phyloP scores from a whole-genome alignment of 306 rosid species.

The Mucuna pruriens region DNA sequence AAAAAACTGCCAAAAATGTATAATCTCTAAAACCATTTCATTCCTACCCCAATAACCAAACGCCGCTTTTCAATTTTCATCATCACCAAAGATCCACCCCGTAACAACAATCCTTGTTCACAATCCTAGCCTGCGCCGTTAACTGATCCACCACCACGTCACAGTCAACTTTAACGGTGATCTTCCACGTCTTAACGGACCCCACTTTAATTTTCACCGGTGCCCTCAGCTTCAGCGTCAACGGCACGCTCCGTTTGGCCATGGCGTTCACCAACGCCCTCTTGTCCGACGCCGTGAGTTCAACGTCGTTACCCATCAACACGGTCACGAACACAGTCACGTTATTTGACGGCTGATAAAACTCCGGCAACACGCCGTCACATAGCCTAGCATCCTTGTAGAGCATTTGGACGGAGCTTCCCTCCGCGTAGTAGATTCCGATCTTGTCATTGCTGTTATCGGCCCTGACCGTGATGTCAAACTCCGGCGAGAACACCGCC shows the following conservation, averaged over 20 bases:
- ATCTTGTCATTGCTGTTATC: conserved; percentile 61
- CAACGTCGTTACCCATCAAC: conserved; percentile 51
- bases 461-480: conserved; percentile 53
- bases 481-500: conserved; percentile 52
- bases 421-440: conserved; percentile 65
- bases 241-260: conserved; percentile 50
- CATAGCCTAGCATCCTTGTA: conserved; percentile 49
- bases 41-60: conserved; percentile 10
- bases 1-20: not conserved
- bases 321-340: conserved; percentile 55
- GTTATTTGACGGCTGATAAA: conserved; percentile 77
- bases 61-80: not conserved
- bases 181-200: conserved; percentile 60
- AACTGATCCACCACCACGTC: conserved; percentile 58
- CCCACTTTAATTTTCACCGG: conserved; percentile 68
- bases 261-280: conserved; percentile 44
- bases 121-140: conserved; percentile 55
- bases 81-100: conserved; percentile 43
- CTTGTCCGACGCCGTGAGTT: conserved; percentile 31
- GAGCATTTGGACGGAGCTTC: conserved; percentile 50
- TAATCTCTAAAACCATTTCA: not conserved
- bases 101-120: conserved; percentile 52
- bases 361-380: conserved; percentile 61
- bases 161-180: conserved; percentile 62
- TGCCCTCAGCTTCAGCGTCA: conserved; percentile 50